Evolutionary conservation across 106 monocot genomes (phyloP), one percentile per base, ranked within the genome.

Genomic region (Phalaenopsis equestris): DNA sequence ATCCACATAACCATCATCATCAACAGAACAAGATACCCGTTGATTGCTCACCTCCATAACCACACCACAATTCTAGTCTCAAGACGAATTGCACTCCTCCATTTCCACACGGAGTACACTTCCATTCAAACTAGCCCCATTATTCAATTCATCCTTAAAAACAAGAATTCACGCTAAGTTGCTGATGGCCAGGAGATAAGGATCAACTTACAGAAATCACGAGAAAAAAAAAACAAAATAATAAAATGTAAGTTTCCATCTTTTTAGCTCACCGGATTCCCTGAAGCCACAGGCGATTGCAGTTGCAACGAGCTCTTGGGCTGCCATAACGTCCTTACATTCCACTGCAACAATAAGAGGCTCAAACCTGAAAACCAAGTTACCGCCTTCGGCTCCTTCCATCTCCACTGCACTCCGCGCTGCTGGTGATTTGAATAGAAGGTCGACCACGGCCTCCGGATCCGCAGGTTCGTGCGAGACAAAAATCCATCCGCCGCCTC

Each of bases 281-380:
- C 96, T 85, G 56, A 96, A 93, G 77, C 96, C 96, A 47, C 80
- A 83, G n/a, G 90, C 80, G 43, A 96, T 79, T 0, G 96, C 91
- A 37, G 84, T 49, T 19, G 88, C 81, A 7, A 96, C 91, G 24
- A 96, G 83, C 56, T 43, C 77, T 79, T 87, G 90, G 19, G 93
- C 96, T 7, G 93, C 72, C 18, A 79, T 83, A 7, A 83, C 79
- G 48, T 93, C 91, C 55, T 79, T 79, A 73, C 96, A 93, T 72
- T 96, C 96, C 0, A 93, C 86, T 0, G 96, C 96, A 18, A 96
- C 45, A 55, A 96, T 93, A 65, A 96, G 73, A 3, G 96, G 96
- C 78, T 96, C 96, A 49, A 93, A 96, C 73, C 96, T 80, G 73
- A 96, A 91, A 65, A 96, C 96, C 30, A 93, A 81, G n/a, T 16